phyloP scores from a whole-genome alignment of 169 alveolate species.

The Eimeria mitis region DNA sequence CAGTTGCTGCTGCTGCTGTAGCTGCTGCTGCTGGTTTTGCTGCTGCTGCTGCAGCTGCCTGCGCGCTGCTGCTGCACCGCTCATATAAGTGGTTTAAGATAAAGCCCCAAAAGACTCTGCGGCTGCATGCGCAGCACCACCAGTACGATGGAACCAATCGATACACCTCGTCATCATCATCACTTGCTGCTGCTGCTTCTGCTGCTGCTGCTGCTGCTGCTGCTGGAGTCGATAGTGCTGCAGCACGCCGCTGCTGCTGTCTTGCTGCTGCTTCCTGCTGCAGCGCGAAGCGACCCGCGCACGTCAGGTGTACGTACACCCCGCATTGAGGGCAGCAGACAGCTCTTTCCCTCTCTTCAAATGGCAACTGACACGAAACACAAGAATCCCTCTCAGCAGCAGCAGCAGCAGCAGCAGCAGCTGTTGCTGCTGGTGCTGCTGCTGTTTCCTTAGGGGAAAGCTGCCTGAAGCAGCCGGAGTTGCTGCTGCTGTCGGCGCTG shows the following conservation, averaged over 20 bases:
- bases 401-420: background rate
- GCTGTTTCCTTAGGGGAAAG: background rate
- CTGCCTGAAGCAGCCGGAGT: background rate
- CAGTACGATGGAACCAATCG: constrained; percentile 7
- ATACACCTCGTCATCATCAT: constrained; percentile 19
- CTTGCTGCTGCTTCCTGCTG: constrained; percentile 53
- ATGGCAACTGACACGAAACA: background rate
- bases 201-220: constrained; percentile 1
- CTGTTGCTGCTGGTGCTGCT: background rate
- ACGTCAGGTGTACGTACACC: constrained; percentile 40
- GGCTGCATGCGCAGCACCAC: constrained; percentile 59
- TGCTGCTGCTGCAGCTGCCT: constrained; percentile 9
- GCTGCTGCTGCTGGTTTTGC: constrained; percentile 13
- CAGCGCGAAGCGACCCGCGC: constrained; percentile 59
- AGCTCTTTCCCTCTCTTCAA: constrained; percentile 3
- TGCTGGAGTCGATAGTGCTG: background rate
- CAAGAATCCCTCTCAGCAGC: background rate
- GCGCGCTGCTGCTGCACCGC: background rate
- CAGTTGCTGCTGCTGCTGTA: background rate
- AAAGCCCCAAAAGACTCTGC: constrained; percentile 49
- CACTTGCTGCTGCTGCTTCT: background rate
- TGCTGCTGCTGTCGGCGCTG: background rate
- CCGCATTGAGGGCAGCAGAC: constrained; percentile 51
- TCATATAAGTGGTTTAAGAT: constrained; percentile 28
- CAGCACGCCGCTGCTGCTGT: constrained; percentile 33